Evolutionary conservation across 768 basidiomycete species (phyloP).

Genomic region (Trametes maxima): DNA sequence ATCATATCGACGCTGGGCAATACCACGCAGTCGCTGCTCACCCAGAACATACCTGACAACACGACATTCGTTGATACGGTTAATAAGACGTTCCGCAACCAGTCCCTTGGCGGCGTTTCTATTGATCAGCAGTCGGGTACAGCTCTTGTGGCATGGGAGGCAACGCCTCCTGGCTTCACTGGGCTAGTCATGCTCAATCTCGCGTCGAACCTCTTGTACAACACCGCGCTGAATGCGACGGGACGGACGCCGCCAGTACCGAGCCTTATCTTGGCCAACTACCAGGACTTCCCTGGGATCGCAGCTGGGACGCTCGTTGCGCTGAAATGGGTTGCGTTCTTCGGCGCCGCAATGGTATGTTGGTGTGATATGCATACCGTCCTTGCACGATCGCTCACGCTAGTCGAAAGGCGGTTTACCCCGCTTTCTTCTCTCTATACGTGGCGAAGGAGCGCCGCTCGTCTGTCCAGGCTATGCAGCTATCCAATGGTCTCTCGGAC

Average conservation of each 20-base stretch:
- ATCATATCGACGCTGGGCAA: constrained; percentile 50
- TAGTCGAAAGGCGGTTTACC: constrained; percentile 59
- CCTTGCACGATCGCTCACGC: not conserved
- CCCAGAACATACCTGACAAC: constrained; percentile 54
- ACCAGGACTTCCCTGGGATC: constrained; percentile 58
- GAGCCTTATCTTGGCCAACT: constrained; percentile 60
- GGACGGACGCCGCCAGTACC: constrained; percentile 41
- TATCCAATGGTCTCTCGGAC: constrained; percentile 73
- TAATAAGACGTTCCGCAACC: constrained; percentile 50
- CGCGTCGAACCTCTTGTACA: constrained; percentile 66
- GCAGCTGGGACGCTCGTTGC: constrained; percentile 58
- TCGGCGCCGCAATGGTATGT: constrained; percentile 69
- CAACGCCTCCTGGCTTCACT: constrained; percentile 55
- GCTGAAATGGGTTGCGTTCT: constrained; percentile 77
- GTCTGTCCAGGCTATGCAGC: constrained; percentile 80
- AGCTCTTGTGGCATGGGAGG: constrained; percentile 74
- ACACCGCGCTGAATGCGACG: constrained; percentile 57
- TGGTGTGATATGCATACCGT: not conserved
- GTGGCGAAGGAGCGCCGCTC: constrained; percentile 72
- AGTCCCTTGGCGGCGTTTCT: constrained; percentile 72
- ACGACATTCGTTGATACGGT: constrained; percentile 60
- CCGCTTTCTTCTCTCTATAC: constrained; percentile 82
- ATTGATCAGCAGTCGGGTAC: constrained; percentile 51
- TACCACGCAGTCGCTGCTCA: constrained; percentile 38
- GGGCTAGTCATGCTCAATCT: constrained; percentile 69